Evolutionary conservation across 2,329 filamentous ascomycete genomes (phyloP), one percentile per base, ranked within the genome.

Genomic region (Gliomastix tumulicola): DNA sequence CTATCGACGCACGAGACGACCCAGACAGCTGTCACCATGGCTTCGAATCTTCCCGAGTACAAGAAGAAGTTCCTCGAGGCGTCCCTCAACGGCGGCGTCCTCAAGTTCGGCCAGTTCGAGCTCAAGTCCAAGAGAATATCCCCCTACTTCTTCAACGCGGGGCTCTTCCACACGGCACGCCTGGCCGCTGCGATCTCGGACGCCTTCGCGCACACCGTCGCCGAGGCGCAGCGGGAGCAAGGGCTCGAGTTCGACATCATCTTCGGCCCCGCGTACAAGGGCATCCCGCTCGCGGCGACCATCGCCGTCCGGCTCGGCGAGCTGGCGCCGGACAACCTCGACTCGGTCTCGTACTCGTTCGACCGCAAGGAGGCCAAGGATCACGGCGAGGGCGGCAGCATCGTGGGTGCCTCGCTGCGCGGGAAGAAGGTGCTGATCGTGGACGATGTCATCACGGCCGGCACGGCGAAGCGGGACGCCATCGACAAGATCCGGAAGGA

Each of bases 111-210:
- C 60, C 79, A 74, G 56, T 92, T 87, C 66, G 85, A 83, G 50
- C 79, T 98, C 56, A 98, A 98, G 68, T 96, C 89, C 37, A 86
- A 87, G 63, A 86, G 90, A 53, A 72, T 71, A 51, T 95, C 88
- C 11, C 92, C 92, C 30, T 97, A 97, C 74, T 97, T 97, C 72
- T 94, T 97, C 79, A 96, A 95, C 63, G 88, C 89, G 32, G 88
- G 89, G 41, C 79, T 86, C 51, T 94, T 97, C 65, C 88, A 92
- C 71, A 82, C 81, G 36, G 84, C 83, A 17, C 74, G 81, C 43
- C 76, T 95, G 21, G 78, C 94, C 44, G 76, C 75, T 44, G 79
- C 88, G 39, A 85, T 95, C 48, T 77, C 84, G 36, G 74, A 79
- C 28, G 88, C 90, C 41, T 97, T 90, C 62, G 90, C 90, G 30